Evolutionary conservation across 192 early-diverging fungal species (phyloP).

Genomic region (Coemansia sp.): DNA sequence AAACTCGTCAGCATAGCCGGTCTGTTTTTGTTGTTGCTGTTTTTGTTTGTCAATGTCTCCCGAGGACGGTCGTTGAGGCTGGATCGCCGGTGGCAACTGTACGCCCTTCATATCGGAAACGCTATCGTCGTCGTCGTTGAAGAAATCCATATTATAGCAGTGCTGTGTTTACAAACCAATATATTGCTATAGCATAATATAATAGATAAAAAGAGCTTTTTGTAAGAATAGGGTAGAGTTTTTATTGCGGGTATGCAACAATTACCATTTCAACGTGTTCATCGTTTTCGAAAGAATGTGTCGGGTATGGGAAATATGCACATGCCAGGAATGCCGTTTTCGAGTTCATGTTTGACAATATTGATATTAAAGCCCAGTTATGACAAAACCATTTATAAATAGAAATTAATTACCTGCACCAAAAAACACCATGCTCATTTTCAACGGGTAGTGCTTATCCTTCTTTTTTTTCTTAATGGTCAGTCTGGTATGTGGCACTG

Average conservation of each 20-base stretch:
- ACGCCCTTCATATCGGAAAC: not conserved
- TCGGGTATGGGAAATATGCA: too few species aligned
- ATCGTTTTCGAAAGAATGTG: too few species aligned
- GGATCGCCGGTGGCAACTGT: constrained; percentile 21
- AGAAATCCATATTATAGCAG: constrained; percentile 17
- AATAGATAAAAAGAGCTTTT: not conserved
- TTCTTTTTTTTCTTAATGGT: not conserved
- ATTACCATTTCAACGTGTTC: too few species aligned
- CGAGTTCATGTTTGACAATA: too few species aligned
- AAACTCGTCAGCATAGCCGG: constrained; percentile 24
- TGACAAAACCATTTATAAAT: too few species aligned
- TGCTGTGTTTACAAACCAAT: not conserved
- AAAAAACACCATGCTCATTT: too few species aligned
- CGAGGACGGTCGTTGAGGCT: constrained; percentile 11
- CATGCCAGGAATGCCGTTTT: too few species aligned
- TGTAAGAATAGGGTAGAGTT: not conserved
- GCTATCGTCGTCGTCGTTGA: constrained; percentile 12
- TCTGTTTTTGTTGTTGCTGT: not conserved
- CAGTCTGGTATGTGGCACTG: not conserved
- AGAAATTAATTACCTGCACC: too few species aligned
- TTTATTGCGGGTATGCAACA: too few species aligned
- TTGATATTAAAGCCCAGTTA: too few species aligned
- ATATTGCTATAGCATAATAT: not conserved
- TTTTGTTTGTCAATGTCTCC: not conserved
- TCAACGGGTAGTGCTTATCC: too few species aligned